These are phyloP conservation scores for Nannochloropsis granulata DNA, from an alignment of 108 stramenopile species.

Conservation along the genomic window DNA sequence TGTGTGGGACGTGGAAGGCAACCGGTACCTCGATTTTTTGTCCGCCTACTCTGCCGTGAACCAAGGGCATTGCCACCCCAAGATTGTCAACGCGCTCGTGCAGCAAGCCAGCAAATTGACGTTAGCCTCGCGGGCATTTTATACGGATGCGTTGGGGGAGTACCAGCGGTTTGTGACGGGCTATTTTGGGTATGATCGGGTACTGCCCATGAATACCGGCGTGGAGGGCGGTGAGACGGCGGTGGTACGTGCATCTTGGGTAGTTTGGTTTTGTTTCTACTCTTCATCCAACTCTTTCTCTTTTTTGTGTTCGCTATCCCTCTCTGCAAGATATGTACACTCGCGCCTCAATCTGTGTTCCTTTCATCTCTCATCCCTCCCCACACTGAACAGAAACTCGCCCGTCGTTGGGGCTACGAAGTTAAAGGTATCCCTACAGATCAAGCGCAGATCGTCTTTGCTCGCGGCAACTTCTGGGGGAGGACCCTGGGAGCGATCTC, in stretches of 20 bases:
- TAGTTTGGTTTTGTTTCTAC: too few relatives aligned
- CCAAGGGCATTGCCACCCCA: conserved; percentile 95
- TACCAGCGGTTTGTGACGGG: conserved; percentile 70
- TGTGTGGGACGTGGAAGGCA: conserved; percentile 46
- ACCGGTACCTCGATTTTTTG: conserved; percentile 82
- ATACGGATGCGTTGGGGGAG: conserved; percentile 85
- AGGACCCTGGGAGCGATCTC: conserved; percentile 96
- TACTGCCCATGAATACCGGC: conserved; percentile 97
- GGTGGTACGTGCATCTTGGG: conserved; percentile 42
- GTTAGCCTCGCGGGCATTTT: conserved; percentile 91
- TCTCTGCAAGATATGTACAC: too few relatives aligned
- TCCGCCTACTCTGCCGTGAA: conserved; percentile 97
- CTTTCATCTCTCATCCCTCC: too few relatives aligned
- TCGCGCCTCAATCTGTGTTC: too few relatives aligned
- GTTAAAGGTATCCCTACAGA: conserved; percentile 79
- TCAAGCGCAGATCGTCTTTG: conserved; percentile 61
- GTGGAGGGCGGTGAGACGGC: conserved; percentile 99
- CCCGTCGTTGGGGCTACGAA: conserved; percentile 73
- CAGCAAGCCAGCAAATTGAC: conserved; percentile 80
- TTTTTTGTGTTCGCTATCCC: too few relatives aligned
- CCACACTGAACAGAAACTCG: conserved; percentile 13
- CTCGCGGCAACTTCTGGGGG: conserved; percentile 97
- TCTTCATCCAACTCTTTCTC: too few relatives aligned
- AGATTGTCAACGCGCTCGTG: conserved; percentile 70
- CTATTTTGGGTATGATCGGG: conserved; percentile 66